A percentile compares a stretch with the other conserved stretches of the same genome.
Evolutionary conservation across 331 rosid species (phyloP).

Genomic region (Malus hybrid): DNA sequence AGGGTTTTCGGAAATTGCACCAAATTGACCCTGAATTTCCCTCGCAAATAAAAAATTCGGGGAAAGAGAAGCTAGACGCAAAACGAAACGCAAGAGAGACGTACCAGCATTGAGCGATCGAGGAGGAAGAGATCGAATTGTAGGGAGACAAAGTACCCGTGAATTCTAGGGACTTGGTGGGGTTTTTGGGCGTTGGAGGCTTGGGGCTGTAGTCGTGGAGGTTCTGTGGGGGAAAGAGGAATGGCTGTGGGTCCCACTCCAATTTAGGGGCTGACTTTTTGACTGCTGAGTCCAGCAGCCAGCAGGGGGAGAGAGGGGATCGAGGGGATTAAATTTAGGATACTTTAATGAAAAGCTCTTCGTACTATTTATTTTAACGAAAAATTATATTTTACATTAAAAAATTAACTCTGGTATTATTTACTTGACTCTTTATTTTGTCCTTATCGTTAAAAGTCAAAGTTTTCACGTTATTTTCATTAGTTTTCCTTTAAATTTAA

Average conservation of each 20-base stretch:
- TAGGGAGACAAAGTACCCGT: conserved; percentile 5
- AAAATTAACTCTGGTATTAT: too few species aligned
- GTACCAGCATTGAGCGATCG: conserved; percentile 51
- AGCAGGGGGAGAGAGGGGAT: neutral
- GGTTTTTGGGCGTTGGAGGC: neutral
- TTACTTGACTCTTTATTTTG: too few species aligned
- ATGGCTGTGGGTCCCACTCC: conserved; percentile 31
- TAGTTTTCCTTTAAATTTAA: too few species aligned
- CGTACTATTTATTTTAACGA: too few species aligned
- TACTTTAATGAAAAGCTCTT: too few species aligned
- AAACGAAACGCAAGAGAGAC: conserved; percentile 6
- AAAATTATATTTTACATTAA: too few species aligned
- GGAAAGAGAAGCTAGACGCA: neutral
- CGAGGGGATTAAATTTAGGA: neutral
- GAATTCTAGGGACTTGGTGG: conserved; percentile 4
- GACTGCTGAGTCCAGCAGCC: neutral
- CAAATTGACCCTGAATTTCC: conserved; percentile 7
- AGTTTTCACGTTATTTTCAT: too few species aligned
- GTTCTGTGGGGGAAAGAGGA: conserved; percentile 10
- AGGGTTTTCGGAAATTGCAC: conserved; percentile 39
- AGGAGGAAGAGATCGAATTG: conserved; percentile 27
- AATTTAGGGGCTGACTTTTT: neutral
- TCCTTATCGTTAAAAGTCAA: too few species aligned
- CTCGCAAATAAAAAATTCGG: neutral
- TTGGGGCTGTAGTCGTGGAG: conserved; percentile 29